Evolutionary conservation across 2,329 filamentous ascomycete genomes (phyloP).

Genomic region (Aaosphaeria arxii): DNA sequence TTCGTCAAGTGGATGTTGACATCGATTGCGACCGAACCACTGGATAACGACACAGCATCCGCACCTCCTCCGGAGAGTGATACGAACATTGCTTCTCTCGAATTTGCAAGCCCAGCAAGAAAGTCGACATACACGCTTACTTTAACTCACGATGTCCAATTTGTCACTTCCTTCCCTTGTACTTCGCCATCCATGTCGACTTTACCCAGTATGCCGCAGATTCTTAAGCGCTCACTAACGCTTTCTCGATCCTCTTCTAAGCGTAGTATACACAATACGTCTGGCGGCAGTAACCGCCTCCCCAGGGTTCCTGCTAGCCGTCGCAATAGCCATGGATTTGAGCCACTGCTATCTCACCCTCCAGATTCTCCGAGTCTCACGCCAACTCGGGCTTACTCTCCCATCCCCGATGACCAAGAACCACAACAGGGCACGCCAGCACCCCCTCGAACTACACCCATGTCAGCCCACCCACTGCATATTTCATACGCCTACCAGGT

Average conservation of each 20-base stretch:
- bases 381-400: constrained; percentile 23
- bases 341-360: constrained; percentile 32
- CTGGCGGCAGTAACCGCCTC: constrained; percentile 7
- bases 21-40: constrained; percentile 16
- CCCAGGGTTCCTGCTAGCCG: constrained; percentile 11
- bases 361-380: constrained; percentile 23
- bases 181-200: constrained; percentile 37
- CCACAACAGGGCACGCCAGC: background rate
- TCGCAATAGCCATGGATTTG: constrained; percentile 33
- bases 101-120: constrained; percentile 25
- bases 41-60: constrained; percentile 18
- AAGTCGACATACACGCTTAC: constrained; percentile 21
- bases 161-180: constrained; percentile 55
- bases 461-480: constrained; percentile 41
- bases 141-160: constrained; percentile 51
- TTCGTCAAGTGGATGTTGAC: constrained; percentile 28
- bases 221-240: constrained; percentile 19
- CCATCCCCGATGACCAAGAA: constrained; percentile 13
- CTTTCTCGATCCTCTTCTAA: constrained; percentile 30
- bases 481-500: constrained; percentile 35
- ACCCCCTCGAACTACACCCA: constrained; percentile 12
- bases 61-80: constrained; percentile 15
- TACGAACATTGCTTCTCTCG: constrained; percentile 26
- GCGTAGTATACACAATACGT: constrained; percentile 20
- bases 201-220: constrained; percentile 15